Base-by-base conservation (phyloP, 2,329 filamentous ascomycete species). In the Pseudogymnoascus sp. region DNA sequence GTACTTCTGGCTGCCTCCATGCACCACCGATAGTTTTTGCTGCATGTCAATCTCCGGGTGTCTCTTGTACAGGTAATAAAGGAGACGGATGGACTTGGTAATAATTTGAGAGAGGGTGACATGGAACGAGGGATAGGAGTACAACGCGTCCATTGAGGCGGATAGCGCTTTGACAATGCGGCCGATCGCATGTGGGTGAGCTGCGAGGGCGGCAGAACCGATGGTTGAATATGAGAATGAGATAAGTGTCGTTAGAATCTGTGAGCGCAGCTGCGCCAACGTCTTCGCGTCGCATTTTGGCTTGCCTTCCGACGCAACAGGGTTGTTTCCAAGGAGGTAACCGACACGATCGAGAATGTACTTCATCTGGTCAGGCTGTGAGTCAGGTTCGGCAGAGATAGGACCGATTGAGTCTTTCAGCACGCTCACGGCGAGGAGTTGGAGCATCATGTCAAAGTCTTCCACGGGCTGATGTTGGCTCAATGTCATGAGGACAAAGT, bases 1-100 rank as follows among this genome's bases (percentile, higher is more conserved):
- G 67, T 95, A 92, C 58, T 91, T 90, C 68, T 96, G 90, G 58
- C 83, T 82, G 0, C 86, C 89, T 2, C 90, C 89, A 4, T 83
- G 79, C 0, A 89, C 82, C 7, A 81, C 80, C 0, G 80, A 78
- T 4, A 96, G 76, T 71, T 92, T 95, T 56, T 82, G 79, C 56
- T 84, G 80, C 63, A 95, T 82, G 65, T 92, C 82, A 18, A 86
- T 77, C 21, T 77, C 74, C 18, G 87, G 80, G 68, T 91, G 88
- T 18, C 71, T 74, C 2, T 74, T 79, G 12, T 83, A 74, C 13
- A 89, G 72, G 61, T 82, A 77, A 67, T 84, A 81, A 5, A 88
- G 73, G 2, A 89, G 70, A n/a, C 79, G 77, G 64, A 82, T 82
- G 8, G 81, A 76, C 3, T 78, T 74, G 67, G 86, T 88, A 64